Evolutionary conservation across 441 rosid species (phyloP).

Genomic region (Flueggea neowawraea): DNA sequence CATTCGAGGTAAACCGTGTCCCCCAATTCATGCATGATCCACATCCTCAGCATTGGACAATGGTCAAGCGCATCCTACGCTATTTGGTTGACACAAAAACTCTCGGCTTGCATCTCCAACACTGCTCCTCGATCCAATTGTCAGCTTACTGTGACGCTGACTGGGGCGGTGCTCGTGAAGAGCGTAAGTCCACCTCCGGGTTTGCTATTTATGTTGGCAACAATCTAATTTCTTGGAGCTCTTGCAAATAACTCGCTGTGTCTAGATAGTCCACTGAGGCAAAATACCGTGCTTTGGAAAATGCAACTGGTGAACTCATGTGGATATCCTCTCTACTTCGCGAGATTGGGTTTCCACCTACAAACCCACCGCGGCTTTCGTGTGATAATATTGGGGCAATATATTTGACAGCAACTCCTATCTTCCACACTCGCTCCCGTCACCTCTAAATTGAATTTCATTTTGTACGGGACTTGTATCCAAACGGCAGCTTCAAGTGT

Average conservation of each 20-base stretch:
- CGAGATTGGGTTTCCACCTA: background rate
- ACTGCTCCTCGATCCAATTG: background rate
- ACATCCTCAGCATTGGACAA: too few relatives aligned
- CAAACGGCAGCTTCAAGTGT: too few relatives aligned
- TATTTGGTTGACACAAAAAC: background rate
- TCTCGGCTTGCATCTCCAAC: background rate
- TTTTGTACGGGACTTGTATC: background rate
- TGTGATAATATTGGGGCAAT: background rate
- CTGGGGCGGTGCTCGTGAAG: background rate
- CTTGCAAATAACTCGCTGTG: background rate
- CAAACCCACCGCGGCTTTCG: background rate
- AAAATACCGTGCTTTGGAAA: background rate
- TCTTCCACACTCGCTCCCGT: background rate
- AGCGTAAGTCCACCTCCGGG: background rate
- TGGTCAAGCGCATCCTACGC: background rate
- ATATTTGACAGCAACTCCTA: background rate
- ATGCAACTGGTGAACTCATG: background rate
- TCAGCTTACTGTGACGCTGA: background rate
- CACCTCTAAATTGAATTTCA: background rate
- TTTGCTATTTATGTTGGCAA: background rate
- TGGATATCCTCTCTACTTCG: background rate
- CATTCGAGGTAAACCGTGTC: background rate
- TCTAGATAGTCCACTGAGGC: background rate
- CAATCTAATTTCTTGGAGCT: background rate
- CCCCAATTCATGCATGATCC: background rate